phyloP scores from a whole-genome alignment of 257 asterid genomes.

The Solanum neorickii region DNA sequence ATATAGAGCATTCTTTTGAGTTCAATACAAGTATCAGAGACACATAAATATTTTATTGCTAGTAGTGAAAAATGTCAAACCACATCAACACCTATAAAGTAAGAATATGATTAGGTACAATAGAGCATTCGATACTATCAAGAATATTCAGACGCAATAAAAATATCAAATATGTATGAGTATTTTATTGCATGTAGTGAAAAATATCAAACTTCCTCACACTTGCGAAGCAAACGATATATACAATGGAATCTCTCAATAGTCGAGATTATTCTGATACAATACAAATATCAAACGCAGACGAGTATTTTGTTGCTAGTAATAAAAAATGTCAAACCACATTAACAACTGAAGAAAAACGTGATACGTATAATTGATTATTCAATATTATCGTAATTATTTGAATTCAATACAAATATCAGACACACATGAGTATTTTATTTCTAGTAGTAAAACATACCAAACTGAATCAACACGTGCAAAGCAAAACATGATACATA shows the following conservation, averaged over 20 bases:
- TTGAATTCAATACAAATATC: too few relatives aligned
- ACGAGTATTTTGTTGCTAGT: not conserved
- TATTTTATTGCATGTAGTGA: not conserved
- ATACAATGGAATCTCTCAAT: not conserved
- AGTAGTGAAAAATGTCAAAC: not conserved
- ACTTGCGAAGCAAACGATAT: not conserved
- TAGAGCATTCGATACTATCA: not conserved
- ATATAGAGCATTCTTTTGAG: too few relatives aligned
- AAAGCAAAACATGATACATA: too few relatives aligned
- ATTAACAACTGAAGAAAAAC: not conserved
- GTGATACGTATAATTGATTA: not conserved
- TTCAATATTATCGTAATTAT: too few relatives aligned
- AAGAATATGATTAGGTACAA: too few relatives aligned
- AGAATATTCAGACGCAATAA: not conserved
- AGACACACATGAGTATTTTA: fast-evolving
- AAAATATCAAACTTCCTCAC: not conserved
- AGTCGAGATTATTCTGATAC: too few relatives aligned
- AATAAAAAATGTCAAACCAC: not conserved
- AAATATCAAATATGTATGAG: not conserved
- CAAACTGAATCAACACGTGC: not conserved
- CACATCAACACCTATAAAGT: not conserved
- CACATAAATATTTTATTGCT: not conserved
- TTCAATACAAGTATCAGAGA: too few relatives aligned
- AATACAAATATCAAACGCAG: not conserved
- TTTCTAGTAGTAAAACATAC: not conserved